These are phyloP conservation scores for Dactylis glomerata DNA, from an alignment of 176 grass and related monocot genomes.

Conservation along the genomic window DNA sequence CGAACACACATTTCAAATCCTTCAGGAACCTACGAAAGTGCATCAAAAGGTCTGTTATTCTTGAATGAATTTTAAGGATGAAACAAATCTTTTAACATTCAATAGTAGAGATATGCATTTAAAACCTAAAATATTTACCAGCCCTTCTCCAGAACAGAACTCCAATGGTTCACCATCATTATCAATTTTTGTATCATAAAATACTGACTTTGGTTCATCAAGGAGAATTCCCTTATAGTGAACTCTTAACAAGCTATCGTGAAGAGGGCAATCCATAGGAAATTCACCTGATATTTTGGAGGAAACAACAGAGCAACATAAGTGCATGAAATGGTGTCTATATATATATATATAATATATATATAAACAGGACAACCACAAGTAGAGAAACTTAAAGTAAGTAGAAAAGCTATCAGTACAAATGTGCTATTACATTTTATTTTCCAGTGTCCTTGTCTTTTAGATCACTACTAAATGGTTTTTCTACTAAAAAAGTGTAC, in stretches of 20 bases:
- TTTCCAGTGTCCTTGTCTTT: neutral
- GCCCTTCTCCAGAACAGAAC: slow-evolving; percentile 95
- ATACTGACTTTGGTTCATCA: slow-evolving; percentile 86
- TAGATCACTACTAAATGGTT: neutral
- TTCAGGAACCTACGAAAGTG: slow-evolving; percentile 73
- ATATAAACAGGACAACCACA: neutral
- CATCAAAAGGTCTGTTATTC: neutral
- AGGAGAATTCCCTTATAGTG: slow-evolving; percentile 91
- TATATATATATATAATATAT: neutral
- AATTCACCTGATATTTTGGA: slow-evolving; percentile 74
- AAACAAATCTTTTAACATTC: neutral
- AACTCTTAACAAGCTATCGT: slow-evolving; percentile 92
- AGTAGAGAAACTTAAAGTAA: neutral
- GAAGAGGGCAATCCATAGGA: slow-evolving; percentile 99
- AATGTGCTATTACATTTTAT: neutral
- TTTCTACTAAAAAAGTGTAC: slow-evolving; percentile 6
- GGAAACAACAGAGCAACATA: slow-evolving; percentile 7
- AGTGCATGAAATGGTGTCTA: slow-evolving; percentile 12
- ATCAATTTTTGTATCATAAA: slow-evolving; percentile 90
- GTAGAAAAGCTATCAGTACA: neutral
- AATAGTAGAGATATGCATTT: neutral
- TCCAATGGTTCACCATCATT: slow-evolving; percentile 89
- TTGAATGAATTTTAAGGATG: slow-evolving; percentile 13
- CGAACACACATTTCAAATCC: slow-evolving; percentile 98
- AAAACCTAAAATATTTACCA: slow-evolving; percentile 48